A percentile compares a stretch with the other conserved stretches of the same genome.
These are phyloP conservation scores for Kregervanrija delftensis DNA, from an alignment of 805 yeast species.

Conservation along the genomic window DNA sequence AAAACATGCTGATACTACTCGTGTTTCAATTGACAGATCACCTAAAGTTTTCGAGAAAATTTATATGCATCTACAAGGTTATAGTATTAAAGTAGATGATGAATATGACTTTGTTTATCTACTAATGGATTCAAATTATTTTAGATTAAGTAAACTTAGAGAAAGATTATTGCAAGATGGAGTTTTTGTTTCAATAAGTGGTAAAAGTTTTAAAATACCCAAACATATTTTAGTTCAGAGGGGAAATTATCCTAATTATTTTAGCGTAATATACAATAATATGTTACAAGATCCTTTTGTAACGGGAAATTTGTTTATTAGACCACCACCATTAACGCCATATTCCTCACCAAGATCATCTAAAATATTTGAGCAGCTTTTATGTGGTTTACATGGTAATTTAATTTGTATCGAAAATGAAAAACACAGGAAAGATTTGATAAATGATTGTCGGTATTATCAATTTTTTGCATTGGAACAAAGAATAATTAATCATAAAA, in stretches of 20 bases:
- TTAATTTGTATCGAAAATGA: constrained; percentile 40
- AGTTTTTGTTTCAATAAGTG: constrained; percentile 52
- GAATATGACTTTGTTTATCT: constrained; percentile 58
- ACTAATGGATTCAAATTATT: constrained; percentile 67
- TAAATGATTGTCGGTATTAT: constrained; percentile 71
- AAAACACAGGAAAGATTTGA: constrained; percentile 47
- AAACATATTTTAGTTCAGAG: constrained; percentile 39
- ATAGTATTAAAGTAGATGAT: constrained; percentile 51
- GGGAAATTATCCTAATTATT: constrained; percentile 77
- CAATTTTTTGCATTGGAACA: constrained; percentile 73
- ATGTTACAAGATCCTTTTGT: constrained; percentile 42
- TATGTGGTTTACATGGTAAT: constrained; percentile 52
- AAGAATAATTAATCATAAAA: constrained; percentile 45
- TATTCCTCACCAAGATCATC: constrained; percentile 47
- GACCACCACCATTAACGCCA: constrained; percentile 78
- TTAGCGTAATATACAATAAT: constrained; percentile 53
- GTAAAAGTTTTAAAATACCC: constrained; percentile 51
- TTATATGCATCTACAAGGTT: constrained; percentile 74
- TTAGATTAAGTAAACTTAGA: constrained; percentile 52
- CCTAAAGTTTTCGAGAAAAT: constrained; percentile 63
- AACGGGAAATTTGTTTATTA: constrained; percentile 35
- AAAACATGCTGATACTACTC: constrained; percentile 29
- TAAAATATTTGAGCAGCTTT: constrained; percentile 44
- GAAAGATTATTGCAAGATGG: constrained; percentile 45
- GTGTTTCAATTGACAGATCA: constrained; percentile 62